These are phyloP conservation scores for Talaromyces sp. DNA, from an alignment of 2,329 filamentous ascomycete species.

Conservation along the genomic window DNA sequence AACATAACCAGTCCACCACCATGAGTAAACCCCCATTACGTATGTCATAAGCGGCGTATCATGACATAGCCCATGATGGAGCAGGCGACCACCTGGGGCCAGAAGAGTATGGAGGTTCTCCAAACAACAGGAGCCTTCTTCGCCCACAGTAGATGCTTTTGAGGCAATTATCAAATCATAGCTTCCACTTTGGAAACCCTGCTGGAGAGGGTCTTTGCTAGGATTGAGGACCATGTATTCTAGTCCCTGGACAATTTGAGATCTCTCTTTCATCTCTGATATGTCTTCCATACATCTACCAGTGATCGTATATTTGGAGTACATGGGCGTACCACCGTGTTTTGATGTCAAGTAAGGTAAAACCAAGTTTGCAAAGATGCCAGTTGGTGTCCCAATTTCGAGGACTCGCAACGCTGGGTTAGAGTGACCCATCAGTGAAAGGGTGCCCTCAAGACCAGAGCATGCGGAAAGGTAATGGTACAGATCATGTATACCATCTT, in stretches of 20 bases:
- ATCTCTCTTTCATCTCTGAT: slow-evolving; percentile 8
- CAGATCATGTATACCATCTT: too few species aligned
- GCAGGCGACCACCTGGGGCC: too few species aligned
- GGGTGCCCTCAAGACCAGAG: slow-evolving; percentile 18
- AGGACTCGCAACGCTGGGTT: slow-evolving; percentile 4
- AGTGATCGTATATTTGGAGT: slow-evolving; percentile 19
- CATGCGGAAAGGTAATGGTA: not conserved
- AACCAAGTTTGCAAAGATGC: not conserved
- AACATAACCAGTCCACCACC: too few species aligned
- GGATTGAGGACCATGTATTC: slow-evolving; percentile 25
- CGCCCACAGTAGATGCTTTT: slow-evolving; percentile 15
- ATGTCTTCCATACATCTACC: slow-evolving; percentile 11
- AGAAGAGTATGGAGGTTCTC: too few species aligned
- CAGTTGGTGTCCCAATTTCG: slow-evolving; percentile 12
- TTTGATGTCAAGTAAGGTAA: not conserved
- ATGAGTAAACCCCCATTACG: too few species aligned
- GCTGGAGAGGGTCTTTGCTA: slow-evolving; percentile 17
- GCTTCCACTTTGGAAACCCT: slow-evolving; percentile 21
- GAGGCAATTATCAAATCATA: slow-evolving; percentile 31
- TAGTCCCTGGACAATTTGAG: slow-evolving; percentile 11
- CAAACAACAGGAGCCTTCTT: too few species aligned
- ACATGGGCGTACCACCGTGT: not conserved
- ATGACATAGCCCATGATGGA: too few species aligned
- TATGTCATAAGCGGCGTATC: too few species aligned
- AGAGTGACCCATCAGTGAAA: slow-evolving; percentile 30